Evolutionary conservation across 495 filamentous ascomycete genomes (phyloP).

Genomic region (Aspergillus nidulans): DNA sequence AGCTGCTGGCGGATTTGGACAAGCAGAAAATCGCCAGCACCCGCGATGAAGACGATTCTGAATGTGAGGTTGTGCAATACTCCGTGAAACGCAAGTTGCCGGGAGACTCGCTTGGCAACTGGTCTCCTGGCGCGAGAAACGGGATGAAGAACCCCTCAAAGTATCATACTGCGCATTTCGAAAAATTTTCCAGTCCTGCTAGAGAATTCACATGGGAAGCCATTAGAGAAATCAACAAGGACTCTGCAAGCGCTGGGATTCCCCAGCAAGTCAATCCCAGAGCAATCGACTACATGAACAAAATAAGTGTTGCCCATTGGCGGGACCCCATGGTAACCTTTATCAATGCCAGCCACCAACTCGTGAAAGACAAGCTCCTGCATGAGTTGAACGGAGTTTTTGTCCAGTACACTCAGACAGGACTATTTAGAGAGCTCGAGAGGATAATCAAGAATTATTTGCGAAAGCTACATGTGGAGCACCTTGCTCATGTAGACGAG

Average conservation of each 20-base stretch:
- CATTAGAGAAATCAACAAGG: constrained; percentile 32
- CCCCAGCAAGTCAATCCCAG: constrained; percentile 40
- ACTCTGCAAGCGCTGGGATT: constrained; percentile 33
- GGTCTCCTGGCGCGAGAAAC: not conserved
- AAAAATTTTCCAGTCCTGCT: constrained; percentile 8
- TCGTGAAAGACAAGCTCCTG: constrained; percentile 30
- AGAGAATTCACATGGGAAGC: constrained; percentile 28
- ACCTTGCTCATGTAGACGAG: constrained; percentile 17
- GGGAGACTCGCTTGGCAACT: not conserved
- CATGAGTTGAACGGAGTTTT: constrained; percentile 32
- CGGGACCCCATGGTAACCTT: constrained; percentile 26
- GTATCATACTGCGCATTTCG: constrained; percentile 18
- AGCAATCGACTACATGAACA: constrained; percentile 37
- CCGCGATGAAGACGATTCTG: constrained; percentile 19
- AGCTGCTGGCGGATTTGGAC: constrained; percentile 14
- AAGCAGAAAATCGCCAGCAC: not conserved
- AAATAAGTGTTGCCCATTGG: constrained; percentile 40
- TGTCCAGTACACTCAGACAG: constrained; percentile 31
- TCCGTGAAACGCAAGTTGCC: constrained; percentile 21
- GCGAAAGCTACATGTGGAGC: constrained; percentile 16
- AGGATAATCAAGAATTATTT: constrained; percentile 30
- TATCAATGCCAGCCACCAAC: constrained; percentile 21
- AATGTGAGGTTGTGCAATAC: constrained; percentile 24
- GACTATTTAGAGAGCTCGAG: constrained; percentile 28
- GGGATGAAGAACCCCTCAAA: not conserved